Evolutionary conservation across 495 filamentous ascomycete genomes (phyloP), one percentile per base, ranked within the genome.

Genomic region (Baudoinia panamericana): DNA sequence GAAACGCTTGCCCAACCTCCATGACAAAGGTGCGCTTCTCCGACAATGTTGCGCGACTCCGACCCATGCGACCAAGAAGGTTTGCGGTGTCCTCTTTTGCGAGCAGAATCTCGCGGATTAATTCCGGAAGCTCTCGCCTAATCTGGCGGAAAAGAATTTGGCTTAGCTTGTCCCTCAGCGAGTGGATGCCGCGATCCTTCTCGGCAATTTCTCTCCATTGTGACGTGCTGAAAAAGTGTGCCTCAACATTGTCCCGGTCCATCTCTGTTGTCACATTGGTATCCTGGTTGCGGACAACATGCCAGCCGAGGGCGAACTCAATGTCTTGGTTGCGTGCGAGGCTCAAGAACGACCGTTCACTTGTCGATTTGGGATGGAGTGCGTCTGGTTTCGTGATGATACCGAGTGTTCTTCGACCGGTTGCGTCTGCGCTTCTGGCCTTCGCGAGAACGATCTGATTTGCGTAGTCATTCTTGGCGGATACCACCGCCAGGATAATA

Each of bases 251-350:
- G 32, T 72, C 65, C 16, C 67, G 57, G 28, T 32, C 22, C 22
- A 31, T 33, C 18, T 57, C 45, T 22, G 45, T n/a, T n/a, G n/a
- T n/a, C n/a, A n/a, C n/a, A n/a, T n/a, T 39, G 20, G 42, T 43
- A 1, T 53, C 53, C 2, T 71, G 63, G 46, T 82, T 83, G 6
- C 70, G 70, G 17, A 87, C 54, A 2, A 77, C 69, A 56, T 83
- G 76, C 78, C 76, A 84, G 3, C 77, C 80, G 2, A 83, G 67
- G 17, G 67, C 60, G 33, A 86, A 71, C 18, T 51, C 55, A 12
- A 77, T 59, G 36, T 84, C 69, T 21, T 71, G 60, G 44, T 85
- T 86, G 20, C 59, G 53, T 0, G 75, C 66, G 0, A 81, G 58
- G 0, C 66, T 51, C 0, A 82, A 39, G 45, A 68, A 84, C 5